Evolutionary conservation across 148 eudicot species (phyloP).

Genomic region (Linanthus parryae): DNA sequence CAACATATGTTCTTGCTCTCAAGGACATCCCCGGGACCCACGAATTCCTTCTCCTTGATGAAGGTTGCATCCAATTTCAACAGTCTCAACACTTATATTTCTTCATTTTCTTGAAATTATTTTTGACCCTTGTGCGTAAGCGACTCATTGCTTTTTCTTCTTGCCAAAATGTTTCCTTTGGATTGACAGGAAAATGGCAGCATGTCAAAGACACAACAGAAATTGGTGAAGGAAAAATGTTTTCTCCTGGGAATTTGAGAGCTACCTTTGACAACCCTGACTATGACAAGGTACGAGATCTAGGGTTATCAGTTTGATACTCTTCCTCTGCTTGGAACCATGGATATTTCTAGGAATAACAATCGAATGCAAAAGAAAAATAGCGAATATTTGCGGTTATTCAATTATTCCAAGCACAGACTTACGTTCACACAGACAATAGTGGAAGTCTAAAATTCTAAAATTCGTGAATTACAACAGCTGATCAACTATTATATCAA

Average conservation of each 20-base stretch:
- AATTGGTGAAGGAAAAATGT: slow-evolving; percentile 89
- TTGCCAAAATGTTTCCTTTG: background rate
- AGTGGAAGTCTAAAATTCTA: background rate
- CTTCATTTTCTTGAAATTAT: background rate
- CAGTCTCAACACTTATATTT: background rate
- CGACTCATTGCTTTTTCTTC: background rate
- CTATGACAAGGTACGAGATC: slow-evolving; percentile 82
- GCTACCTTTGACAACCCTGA: slow-evolving; percentile 90
- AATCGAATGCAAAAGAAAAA: too few relatives aligned
- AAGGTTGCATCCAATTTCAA: slow-evolving; percentile 51
- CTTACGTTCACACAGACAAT: too few relatives aligned
- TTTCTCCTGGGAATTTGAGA: slow-evolving; percentile 95
- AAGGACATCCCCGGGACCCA: slow-evolving; percentile 89
- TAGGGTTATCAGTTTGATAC: too few relatives aligned
- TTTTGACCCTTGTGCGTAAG: background rate
- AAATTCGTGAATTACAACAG: slow-evolving; percentile 26
- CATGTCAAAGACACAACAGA: slow-evolving; percentile 96
- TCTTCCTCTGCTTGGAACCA: background rate
- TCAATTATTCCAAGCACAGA: too few relatives aligned
- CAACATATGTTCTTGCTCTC: slow-evolving; percentile 92
- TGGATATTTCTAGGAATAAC: background rate
- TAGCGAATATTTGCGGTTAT: too few relatives aligned
- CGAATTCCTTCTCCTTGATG: slow-evolving; percentile 97
- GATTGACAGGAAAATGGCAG: slow-evolving; percentile 73
- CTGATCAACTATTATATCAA: slow-evolving; percentile 79